A percentile compares a stretch with the other conserved stretches of the same genome.
phyloP scores from a whole-genome alignment of 805 yeast genomes.

The Wickerhamiella kazuoi region DNA sequence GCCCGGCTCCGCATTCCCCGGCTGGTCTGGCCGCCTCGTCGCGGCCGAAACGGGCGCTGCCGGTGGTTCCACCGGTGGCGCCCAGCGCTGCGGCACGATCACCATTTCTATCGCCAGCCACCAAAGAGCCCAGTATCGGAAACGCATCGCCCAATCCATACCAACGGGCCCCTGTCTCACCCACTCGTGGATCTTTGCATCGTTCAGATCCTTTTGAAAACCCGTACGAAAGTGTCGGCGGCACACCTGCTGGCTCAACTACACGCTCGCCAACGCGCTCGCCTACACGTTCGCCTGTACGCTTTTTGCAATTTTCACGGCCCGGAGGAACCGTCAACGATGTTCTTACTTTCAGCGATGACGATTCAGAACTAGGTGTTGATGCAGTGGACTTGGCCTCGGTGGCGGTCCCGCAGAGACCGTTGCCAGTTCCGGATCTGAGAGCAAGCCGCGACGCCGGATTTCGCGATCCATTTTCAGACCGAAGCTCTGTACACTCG shows the following conservation, averaged over 20 bases:
- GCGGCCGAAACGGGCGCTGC: not conserved
- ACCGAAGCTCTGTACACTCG: conserved; percentile 6
- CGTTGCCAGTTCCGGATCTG: not conserved
- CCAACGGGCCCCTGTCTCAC: conserved; percentile 10
- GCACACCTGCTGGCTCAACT: too few species aligned
- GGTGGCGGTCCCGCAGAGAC: not conserved
- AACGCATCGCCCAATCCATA: conserved; percentile 8
- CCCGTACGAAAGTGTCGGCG: conserved; percentile 11
- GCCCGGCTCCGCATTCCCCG: too few species aligned
- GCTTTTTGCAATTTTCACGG: conserved; percentile 8
- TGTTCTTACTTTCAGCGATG: not conserved
- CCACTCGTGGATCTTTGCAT: conserved; percentile 9
- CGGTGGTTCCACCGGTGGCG: conserved; percentile 7
- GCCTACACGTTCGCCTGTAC: conserved; percentile 13
- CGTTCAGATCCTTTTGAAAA: conserved; percentile 3
- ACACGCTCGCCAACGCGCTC: too few species aligned
- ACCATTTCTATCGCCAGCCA: conserved; percentile 2
- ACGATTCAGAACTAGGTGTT: not conserved
- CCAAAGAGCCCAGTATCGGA: not conserved
- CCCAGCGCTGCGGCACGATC: conserved; percentile 10
- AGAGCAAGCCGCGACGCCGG: not conserved
- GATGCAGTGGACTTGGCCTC: not conserved
- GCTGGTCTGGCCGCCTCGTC: not conserved
- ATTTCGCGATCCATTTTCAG: conserved; percentile 1
- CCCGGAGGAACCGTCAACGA: not conserved